Conservation (phyloP, 257 asterid genomes). For the Scutellaria barbata region DNA sequence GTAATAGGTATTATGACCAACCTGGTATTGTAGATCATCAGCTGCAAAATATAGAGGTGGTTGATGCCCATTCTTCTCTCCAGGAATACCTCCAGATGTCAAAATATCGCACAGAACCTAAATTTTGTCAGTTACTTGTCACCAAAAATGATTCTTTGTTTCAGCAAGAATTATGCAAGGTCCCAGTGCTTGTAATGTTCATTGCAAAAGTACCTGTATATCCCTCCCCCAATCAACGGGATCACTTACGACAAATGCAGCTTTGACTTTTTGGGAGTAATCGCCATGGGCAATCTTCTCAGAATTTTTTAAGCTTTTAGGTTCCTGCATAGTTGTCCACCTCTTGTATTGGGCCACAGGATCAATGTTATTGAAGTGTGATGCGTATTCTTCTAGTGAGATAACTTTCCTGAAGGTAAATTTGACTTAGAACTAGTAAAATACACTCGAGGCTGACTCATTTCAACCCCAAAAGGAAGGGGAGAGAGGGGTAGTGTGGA, state of each 20-base stretch:
- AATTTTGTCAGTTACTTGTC: constrained; percentile 30
- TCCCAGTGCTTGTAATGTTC: background rate
- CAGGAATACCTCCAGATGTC: constrained; percentile 62
- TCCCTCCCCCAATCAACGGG: constrained; percentile 81
- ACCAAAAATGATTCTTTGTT: constrained; percentile 20
- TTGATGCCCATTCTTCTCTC: constrained; percentile 51
- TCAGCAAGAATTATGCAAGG: background rate
- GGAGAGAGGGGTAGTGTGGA: background rate
- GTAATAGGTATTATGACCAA: constrained; percentile 29
- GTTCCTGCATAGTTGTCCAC: constrained; percentile 47
- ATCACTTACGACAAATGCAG: constrained; percentile 64
- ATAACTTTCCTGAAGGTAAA: constrained; percentile 53
- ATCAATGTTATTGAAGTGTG: constrained; percentile 58
- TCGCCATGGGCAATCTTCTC: constrained; percentile 28
- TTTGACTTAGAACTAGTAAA: constrained; percentile 22
- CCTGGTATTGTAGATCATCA: constrained; percentile 76
- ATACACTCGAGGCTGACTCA: background rate
- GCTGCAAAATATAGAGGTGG: constrained; percentile 65
- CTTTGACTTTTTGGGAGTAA: constrained; percentile 48
- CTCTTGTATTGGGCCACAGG: constrained; percentile 68
- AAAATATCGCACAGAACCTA: constrained; percentile 68
- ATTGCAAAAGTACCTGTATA: constrained; percentile 51
- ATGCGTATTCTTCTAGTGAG: constrained; percentile 61
- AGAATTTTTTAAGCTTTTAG: constrained; percentile 32
- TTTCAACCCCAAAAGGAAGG: background rate